Evolutionary conservation across 192 early-diverging fungal species (phyloP), one percentile per base, ranked within the genome.

Genomic region (Mortierella hygrophila): DNA sequence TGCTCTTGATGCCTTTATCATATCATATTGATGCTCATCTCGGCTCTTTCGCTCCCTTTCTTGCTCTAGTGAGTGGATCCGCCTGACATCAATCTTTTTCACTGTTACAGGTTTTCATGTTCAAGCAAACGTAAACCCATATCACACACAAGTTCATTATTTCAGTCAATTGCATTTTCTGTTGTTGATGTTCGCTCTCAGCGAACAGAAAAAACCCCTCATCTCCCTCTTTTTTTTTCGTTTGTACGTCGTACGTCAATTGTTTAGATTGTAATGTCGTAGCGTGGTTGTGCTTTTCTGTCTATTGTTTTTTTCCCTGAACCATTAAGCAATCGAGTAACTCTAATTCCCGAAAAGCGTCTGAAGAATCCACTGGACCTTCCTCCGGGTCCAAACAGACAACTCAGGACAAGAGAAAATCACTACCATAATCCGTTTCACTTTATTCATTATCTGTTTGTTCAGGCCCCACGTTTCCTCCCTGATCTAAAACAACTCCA

Each of bases 141-240:
- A 73, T 26, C 72, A 29, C 15, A 46, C 37, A 37, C 41, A 54
- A 54, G 47, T 49, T 37, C 40, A 35, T 37, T 46, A 38, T 16
- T 32, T 75, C 21, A 2, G 35, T 75, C 37, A 38, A 55, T 75
- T 75, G 21, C 37, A 46, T 55, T 52, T 75, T 37, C 13, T 23
- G 32, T 74, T 74, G 32, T 55, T 52, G 29, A 15, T 47, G 41
- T 47, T 40, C 42, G 46, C 32, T 73, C 60, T 65, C 60, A 32
- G 60, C 60, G 60, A 65, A 65, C 26, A 73, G 32, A 73, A 72
- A 73, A 73, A 73, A 73, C 46, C 42, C 72, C 72, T 73, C 72
- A 73, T 73, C 44, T 75, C 23, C 41, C 29, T 60, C 41, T 41
- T 40, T 37, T 71, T 41, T 18, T 38, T n/a, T 52, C 49, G 47